Percentiles rank a stretch among this genome's conserved stretches.
Conservation (phyloP, 2,329 filamentous ascomycete species). For the Trichophyton mentagrophytes region DNA sequence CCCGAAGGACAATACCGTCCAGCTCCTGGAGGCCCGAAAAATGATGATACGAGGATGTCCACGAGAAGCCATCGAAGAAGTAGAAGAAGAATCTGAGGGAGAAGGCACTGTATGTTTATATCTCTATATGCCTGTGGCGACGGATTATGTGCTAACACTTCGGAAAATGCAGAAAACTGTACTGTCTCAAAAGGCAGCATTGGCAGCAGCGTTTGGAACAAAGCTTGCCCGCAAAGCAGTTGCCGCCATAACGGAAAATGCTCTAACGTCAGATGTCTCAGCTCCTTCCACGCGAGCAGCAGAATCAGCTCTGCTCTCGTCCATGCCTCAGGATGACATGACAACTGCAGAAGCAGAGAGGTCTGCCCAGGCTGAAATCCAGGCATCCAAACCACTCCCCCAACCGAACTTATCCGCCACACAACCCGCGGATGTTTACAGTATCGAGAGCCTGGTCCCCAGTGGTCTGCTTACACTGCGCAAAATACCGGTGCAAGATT, state of each 20-base stretch:
- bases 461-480: conserved; percentile 30
- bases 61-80: conserved; percentile 19
- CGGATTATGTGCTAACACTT: background rate
- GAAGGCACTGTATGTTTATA: conserved; percentile 8
- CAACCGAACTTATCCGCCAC: conserved; percentile 30
- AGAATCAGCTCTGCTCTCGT: conserved; percentile 32
- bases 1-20: conserved; percentile 39
- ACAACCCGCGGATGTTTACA: conserved; percentile 36
- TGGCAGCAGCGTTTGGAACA: conserved; percentile 39
- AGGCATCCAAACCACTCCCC: conserved; percentile 36
- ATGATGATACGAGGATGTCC: conserved; percentile 42
- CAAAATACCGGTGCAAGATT: conserved; percentile 32
- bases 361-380: conserved; percentile 29
- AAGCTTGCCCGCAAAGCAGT: conserved; percentile 39
- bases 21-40: conserved; percentile 43
- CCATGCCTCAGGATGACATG: conserved; percentile 26
- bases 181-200: conserved; percentile 28
- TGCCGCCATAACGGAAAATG: conserved; percentile 36
- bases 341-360: conserved; percentile 23
- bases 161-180: conserved; percentile 21
- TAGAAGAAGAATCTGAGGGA: conserved; percentile 20
- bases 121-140: background rate
- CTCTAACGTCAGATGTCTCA: conserved; percentile 32
- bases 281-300: conserved; percentile 25
- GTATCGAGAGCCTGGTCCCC: conserved; percentile 31